A percentile compares a stretch with the other conserved stretches of the same genome.
Conservation (phyloP, 2,329 filamentous ascomycete genomes). For the Fusarium sublunatum region DNA sequence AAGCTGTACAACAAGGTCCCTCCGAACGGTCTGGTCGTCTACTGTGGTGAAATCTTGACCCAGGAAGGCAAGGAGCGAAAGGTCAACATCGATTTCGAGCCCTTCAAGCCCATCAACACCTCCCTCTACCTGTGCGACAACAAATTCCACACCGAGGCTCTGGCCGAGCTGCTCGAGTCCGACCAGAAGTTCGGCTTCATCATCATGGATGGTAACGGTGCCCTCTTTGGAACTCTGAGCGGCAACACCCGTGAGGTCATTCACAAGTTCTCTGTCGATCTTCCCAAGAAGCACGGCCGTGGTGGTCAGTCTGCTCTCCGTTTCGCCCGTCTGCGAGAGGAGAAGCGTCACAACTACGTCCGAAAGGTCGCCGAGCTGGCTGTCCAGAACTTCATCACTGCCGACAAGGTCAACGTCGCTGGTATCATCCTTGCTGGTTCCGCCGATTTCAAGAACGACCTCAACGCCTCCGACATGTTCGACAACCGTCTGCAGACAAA, state of each 20-base stretch:
- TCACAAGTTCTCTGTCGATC: slow-evolving; percentile 98
- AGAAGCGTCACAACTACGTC: slow-evolving; percentile 99
- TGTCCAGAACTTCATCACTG: slow-evolving; percentile 98
- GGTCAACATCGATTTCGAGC: slow-evolving; percentile 99
- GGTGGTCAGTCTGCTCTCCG: slow-evolving; percentile 99
- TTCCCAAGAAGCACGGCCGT: slow-evolving; percentile 99
- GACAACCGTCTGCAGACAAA: slow-evolving; percentile 90
- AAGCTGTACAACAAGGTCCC: slow-evolving; percentile 99
- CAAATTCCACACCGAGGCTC: slow-evolving; percentile 98
- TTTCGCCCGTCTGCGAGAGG: slow-evolving; percentile 99
- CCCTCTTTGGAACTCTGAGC: slow-evolving; percentile 94
- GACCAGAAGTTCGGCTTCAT: slow-evolving; percentile 99
- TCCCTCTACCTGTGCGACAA: slow-evolving; percentile 99
- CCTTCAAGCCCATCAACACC: slow-evolving; percentile 99
- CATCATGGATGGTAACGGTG: slow-evolving; percentile 99
- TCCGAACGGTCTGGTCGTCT: slow-evolving; percentile 95
- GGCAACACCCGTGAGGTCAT: slow-evolving; percentile 97
- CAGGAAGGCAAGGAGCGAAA: slow-evolving; percentile 98
- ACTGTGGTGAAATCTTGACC: slow-evolving; percentile 99
- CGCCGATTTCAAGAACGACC: slow-evolving; percentile 99
- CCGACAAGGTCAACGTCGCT: slow-evolving; percentile 97
- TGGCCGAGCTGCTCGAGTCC: slow-evolving; percentile 96
- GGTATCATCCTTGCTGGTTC: slow-evolving; percentile 96
- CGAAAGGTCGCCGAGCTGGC: slow-evolving; percentile 98
- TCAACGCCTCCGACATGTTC: slow-evolving; percentile 98